These are phyloP conservation scores for Apiotrichum mycotoxinovorans DNA, from an alignment of 1,284 basidiomycete genomes.

Conservation along the genomic window DNA sequence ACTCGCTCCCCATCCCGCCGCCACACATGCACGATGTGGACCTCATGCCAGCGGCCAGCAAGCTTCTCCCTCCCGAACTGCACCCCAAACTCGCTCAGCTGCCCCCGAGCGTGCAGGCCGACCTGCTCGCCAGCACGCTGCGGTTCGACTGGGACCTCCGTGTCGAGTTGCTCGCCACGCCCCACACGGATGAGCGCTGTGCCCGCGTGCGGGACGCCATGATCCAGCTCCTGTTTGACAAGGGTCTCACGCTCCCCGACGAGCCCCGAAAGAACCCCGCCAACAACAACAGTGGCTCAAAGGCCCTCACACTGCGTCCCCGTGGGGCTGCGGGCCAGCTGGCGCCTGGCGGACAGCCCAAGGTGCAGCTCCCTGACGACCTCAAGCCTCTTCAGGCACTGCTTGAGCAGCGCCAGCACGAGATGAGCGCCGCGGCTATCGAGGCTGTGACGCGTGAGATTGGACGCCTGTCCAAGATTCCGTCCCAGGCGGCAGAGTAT, in stretches of 20 bases:
- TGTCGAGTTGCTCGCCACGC: slow-evolving; percentile 37
- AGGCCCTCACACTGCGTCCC: slow-evolving; percentile 8
- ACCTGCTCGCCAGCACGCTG: slow-evolving; percentile 39
- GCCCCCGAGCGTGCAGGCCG: slow-evolving; percentile 34
- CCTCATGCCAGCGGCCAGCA: slow-evolving; percentile 31
- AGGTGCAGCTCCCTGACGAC: slow-evolving; percentile 34
- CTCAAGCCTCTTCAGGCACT: slow-evolving; percentile 31
- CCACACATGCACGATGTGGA: slow-evolving; percentile 18
- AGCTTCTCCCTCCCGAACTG: slow-evolving; percentile 35
- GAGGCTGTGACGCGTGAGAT: slow-evolving; percentile 36
- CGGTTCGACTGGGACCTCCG: slow-evolving; percentile 37
- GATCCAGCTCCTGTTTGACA: slow-evolving; percentile 20
- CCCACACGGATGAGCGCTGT: slow-evolving; percentile 31
- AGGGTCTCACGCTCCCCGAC: slow-evolving; percentile 23
- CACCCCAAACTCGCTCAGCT: slow-evolving; percentile 33
- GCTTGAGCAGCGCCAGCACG: slow-evolving; percentile 20
- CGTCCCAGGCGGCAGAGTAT: slow-evolving; percentile 44
- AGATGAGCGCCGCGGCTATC: slow-evolving; percentile 27
- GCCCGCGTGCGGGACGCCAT: slow-evolving; percentile 31
- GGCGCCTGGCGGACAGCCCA: neutral
- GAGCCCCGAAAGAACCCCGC: slow-evolving; percentile 11
- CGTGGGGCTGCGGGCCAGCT: neutral
- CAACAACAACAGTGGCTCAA: neutral
- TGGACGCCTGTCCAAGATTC: slow-evolving; percentile 34
- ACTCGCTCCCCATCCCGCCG: slow-evolving; percentile 35